Base-by-base conservation (phyloP, 495 filamentous ascomycete species). In the Thermochaetoides thermophila region DNA sequence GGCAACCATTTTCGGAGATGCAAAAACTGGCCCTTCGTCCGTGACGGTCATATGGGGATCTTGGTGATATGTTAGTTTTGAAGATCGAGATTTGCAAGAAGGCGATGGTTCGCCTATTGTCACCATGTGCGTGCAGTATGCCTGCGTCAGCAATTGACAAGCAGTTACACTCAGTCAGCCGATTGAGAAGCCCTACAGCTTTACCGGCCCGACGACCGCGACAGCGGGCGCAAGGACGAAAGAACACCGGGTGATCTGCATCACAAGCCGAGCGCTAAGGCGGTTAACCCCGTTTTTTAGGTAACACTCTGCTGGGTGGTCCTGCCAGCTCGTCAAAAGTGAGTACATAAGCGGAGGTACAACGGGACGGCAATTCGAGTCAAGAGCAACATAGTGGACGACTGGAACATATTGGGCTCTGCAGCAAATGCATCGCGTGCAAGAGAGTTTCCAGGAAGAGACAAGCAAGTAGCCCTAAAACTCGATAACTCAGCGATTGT, bases 241-340 rank as follows among this genome's bases (percentile, higher is more conserved):
- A 15, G 17, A 7, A n/a, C 19, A 21, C 35, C 34, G 26, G 34
- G 32, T 20, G 40, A 38, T 42, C 40, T 38, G 30, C 34, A 10
- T 34, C 31, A 27, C 31, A 35, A 31, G 35, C 34, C 34, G 22
- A 14, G 32, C 16, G 14, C 33, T 29, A 16, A 20, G 16, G 34
- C 40, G 40, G 40, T 33, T 37, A 30, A 37, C 34, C 40, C 40
- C 40, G 40, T 18, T 28, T 29, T 26, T 34, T 29, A 30, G 34
- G 29, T n/a, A n/a, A n/a, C n/a, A n/a, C n/a, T n/a, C n/a, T n/a
- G n/a, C n/a, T 26, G 25, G 38, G 26, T 41, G 34, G 34, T 22
- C 31, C 27, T 29, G 24, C 22, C 34, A 13, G 32, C n/a, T n/a
- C n/a, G n/a, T n/a, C n/a, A n/a, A n/a, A n/a, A n/a, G n/a, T n/a